Evolutionary conservation across 2,329 filamentous ascomycete genomes (phyloP), one percentile per base, ranked within the genome.

Genomic region (Arthroderma sp.): DNA sequence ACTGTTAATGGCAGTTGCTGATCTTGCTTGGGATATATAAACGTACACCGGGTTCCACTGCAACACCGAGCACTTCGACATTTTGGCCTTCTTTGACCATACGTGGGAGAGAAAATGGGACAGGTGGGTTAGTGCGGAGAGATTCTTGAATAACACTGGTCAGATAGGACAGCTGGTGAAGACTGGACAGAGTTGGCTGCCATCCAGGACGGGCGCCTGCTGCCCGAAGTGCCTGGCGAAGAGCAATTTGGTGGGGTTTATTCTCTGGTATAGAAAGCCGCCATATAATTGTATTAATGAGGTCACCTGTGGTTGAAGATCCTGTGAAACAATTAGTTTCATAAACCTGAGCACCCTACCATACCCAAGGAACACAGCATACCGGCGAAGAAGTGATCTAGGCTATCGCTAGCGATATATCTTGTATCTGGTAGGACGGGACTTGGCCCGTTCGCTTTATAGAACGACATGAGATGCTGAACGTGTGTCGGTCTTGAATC

Each of bases 101-200:
- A 4, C 67, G 55, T n/a, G 61, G 61, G 3, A 70, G 50, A 8
- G 53, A 55, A 38, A 67, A 54, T 1, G 67, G 67, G 2, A 64
- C 59, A 1, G 67, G 62, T 3, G 66, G 64, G 50, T 69, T 61
- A 15, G 60, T 55, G 6, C 68, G 59, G 5, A 69, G 51, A 0
- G 64, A 57, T 49, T 71, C 67, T 40, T 64, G 62, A 48, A 70
- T 63, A 7, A 67, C 57, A 22, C 65, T 62, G 42, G 63, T 60
- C 3, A 69, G 55, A 49, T 67, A 52, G 4, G 46, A 39, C 9
- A 51, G 44, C 43, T 47, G 34, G 29, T 50, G 49, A 8, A 52
- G 10, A 6, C 30, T 27, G 6, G 38, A 39, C 10, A 46, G 27
- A 8, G 46, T 36, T 5, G 47, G 39, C 28, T 48, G 42, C 15